Base-by-base conservation (phyloP, 345 rosid species). In the Nasturtium officinale region DNA sequence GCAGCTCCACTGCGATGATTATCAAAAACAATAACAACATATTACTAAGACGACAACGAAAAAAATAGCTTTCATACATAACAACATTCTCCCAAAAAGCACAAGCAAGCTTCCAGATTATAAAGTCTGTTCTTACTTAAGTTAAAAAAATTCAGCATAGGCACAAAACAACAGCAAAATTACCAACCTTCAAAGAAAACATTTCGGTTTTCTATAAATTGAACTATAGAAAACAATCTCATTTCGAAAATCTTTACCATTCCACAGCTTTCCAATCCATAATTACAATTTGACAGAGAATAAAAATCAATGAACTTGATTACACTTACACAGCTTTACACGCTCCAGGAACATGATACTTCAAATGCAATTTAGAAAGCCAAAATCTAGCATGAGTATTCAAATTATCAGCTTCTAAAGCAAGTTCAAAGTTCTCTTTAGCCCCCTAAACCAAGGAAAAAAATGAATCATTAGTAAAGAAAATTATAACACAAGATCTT, bases 391-490 rank as follows among this genome's bases (percentile, higher is more conserved):
- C 98, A 77, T 84, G 97, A 25, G 94, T 89, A 77, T 87, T 89
- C 28, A 87, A 82, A 78, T 79, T 83, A 84, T 90, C 94, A 56
- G 83, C 90, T 82, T 85, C 91, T 40, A 94, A 53, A 57, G 96
- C 96, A 86, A 91, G 76, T 79, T 91, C 95, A 77, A 94, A 91
- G 77, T 88, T 94, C 77, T 91, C 95, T 77, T 94, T 94, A 50
- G 91, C 97, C 29, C 86, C 82, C 98, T 94, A 64, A 55, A 61
- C 63, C 32, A 52, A 38, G 11, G n/a, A n/a, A 11, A 38, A 38
- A 5, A 11, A 37, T 11, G 12, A 35, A 8, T 9, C 12, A 1
- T 35, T 2, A 0, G 0, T 35, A 11, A 35, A 35, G n/a, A n/a
- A n/a, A 35, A 2, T 12, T 35, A 35, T 0, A 38, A 38, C 43